Conservation (phyloP, 192 early-diverging fungal genomes). For the Coemansia sp. region DNA sequence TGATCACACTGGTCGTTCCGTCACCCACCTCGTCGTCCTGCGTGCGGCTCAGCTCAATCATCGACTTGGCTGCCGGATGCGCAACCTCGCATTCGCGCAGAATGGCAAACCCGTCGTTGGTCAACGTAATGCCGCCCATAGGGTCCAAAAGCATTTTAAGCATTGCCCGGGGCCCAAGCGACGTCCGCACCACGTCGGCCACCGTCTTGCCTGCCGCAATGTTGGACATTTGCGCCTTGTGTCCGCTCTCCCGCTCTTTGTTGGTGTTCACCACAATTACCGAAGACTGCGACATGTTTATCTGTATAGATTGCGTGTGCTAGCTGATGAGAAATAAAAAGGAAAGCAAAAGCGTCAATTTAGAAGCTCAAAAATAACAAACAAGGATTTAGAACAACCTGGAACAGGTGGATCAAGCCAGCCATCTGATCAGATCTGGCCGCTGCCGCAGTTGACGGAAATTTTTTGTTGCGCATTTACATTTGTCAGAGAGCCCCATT, state of each 20-base stretch:
- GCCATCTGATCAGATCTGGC: background rate
- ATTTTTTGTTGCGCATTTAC: background rate
- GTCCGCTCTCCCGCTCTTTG: constrained; percentile 91
- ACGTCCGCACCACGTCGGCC: constrained; percentile 97
- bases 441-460: background rate
- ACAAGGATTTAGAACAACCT: background rate
- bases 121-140: constrained; percentile 98
- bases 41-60: constrained; percentile 98
- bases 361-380: constrained; percentile 4
- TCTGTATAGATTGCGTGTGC: background rate
- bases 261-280: constrained; percentile 89
- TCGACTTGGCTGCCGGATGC: constrained; percentile 99
- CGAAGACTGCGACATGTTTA: constrained; percentile 60
- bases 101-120: constrained; percentile 99
- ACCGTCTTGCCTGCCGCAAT: constrained; percentile 98
- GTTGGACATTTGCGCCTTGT: constrained; percentile 97
- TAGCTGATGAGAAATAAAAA: constrained; percentile 2
- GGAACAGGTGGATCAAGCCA: background rate
- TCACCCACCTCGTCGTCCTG: constrained; percentile 99
- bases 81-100: constrained; percentile 97
- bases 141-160: constrained; percentile 99
- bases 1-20: constrained; percentile 98
- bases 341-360: background rate
- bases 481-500: background rate
- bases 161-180: constrained; percentile 97